Base-by-base conservation (phyloP, 768 basidiomycete genomes). In the Hydnomerulius pinastri region DNA sequence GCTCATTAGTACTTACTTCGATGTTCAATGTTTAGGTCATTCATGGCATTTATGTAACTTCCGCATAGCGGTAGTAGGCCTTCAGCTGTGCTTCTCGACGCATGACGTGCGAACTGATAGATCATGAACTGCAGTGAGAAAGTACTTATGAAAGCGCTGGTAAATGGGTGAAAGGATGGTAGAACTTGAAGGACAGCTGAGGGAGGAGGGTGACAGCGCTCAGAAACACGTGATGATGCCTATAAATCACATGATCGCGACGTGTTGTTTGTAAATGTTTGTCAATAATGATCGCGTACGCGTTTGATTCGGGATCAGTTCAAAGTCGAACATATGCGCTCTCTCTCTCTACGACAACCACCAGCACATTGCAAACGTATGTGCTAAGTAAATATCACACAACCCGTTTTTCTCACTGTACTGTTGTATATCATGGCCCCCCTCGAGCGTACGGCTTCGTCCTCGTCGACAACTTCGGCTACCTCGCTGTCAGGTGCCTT, bases 191-290 rank as follows among this genome's bases (percentile, higher is more conserved):
- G n/a, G n/a, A n/a, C n/a, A n/a, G n/a, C n/a, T n/a, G n/a, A n/a
- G n/a, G n/a, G n/a, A n/a, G n/a, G n/a, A n/a, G n/a, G n/a, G n/a
- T n/a, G n/a, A n/a, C n/a, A n/a, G n/a, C n/a, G n/a, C n/a, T n/a
- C n/a, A n/a, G n/a, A n/a, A n/a, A n/a, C 58, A 65, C 64, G 61
- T 63, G 64, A 53, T 5, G n/a, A 10, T 23, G 50, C 53, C 40
- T 17, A 9, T 32, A 11, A 32, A 48, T 66, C 66, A 67, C 59
- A 44, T 67, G 66, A 53, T 41, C 62, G 57, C 55, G 55, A 55
- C 56, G 61, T 28, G 65, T 57, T 39, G 43, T 54, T 59, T 55
- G 51, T 51, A 32, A 36, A 17, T 48, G 47, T 55, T 49, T 58
- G 62, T 57, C n/a, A n/a, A n/a, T 37, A 46, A 33, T 47, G 59